A percentile compares a stretch with the other conserved stretches of the same genome.
phyloP scores from a whole-genome alignment of 2,329 filamentous ascomycete genomes.

The Trichoderma koningiopsis region DNA sequence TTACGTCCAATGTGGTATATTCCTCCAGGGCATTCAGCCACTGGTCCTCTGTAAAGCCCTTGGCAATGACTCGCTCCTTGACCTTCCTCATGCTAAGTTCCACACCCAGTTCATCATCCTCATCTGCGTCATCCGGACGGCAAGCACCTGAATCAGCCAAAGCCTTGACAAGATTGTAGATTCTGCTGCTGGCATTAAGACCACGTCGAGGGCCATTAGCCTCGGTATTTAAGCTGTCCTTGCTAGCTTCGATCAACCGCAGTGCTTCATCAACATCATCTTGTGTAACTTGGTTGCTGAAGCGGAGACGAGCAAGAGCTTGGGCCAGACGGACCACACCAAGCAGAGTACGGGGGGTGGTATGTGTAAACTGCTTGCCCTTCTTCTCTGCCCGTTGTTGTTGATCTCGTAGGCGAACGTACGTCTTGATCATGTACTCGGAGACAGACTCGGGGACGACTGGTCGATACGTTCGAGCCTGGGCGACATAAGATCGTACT shows the following conservation, averaged over 20 bases:
- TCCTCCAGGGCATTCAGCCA: conserved; percentile 84
- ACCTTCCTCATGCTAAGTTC: conserved; percentile 89
- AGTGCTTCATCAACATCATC: conserved; percentile 97
- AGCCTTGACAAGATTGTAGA: conserved; percentile 90
- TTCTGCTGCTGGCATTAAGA: conserved; percentile 81
- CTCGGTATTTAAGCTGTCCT: conserved; percentile 83
- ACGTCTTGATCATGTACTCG: conserved; percentile 96
- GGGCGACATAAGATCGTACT: conserved; percentile 93
- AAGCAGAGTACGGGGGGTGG: conserved; percentile 88
- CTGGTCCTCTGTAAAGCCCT: conserved; percentile 95
- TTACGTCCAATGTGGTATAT: conserved; percentile 86
- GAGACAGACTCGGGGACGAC: conserved; percentile 81
- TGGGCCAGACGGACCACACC: conserved; percentile 92
- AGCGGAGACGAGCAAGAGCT: conserved; percentile 87
- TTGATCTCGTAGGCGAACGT: conserved; percentile 89
- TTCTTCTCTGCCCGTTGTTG: conserved; percentile 89
- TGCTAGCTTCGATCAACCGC: conserved; percentile 87
- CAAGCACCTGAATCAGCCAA: conserved; percentile 87
- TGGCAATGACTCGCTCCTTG: conserved; percentile 87
- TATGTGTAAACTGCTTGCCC: conserved; percentile 92
- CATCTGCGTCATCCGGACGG: conserved; percentile 67
- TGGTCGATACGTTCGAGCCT: conserved; percentile 86
- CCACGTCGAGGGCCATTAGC: conserved; percentile 61
- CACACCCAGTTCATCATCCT: conserved; percentile 53
- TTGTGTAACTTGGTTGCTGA: conserved; percentile 79